Evolutionary conservation across 116 monocot genomes (phyloP).

Genomic region (Trichopus zeylanicus): DNA sequence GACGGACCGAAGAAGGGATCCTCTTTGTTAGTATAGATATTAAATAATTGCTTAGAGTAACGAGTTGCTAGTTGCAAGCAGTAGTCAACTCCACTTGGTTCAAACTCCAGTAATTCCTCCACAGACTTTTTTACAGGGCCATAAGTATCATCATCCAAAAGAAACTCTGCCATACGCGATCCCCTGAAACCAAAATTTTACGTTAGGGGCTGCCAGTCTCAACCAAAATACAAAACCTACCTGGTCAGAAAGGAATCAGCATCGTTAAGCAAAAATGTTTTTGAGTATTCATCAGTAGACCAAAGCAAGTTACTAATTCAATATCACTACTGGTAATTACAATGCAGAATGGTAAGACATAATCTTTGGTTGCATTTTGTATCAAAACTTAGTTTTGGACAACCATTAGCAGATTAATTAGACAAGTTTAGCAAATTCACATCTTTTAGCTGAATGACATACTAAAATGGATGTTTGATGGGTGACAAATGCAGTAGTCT

Average conservation of each 20-base stretch:
- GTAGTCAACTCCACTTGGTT: constrained; percentile 8
- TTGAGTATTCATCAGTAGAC: too few relatives aligned
- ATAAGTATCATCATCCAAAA: constrained; percentile 14
- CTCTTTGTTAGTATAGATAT: constrained; percentile 21
- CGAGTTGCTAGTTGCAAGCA: constrained; percentile 4
- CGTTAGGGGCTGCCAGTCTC: not conserved
- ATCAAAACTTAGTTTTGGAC: too few relatives aligned
- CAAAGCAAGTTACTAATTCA: too few relatives aligned
- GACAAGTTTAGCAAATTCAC: too few relatives aligned
- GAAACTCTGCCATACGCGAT: constrained; percentile 18
- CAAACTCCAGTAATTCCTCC: constrained; percentile 14
- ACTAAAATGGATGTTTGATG: too few relatives aligned
- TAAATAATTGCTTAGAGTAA: constrained; percentile 23
- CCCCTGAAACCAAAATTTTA: constrained; percentile 11
- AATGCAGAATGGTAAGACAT: too few relatives aligned
- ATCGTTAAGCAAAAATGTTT: not conserved
- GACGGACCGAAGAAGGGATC: constrained; percentile 17
- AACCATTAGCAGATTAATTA: too few relatives aligned
- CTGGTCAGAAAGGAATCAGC: too few relatives aligned
- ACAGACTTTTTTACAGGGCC: constrained; percentile 19
- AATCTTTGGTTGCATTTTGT: too few relatives aligned
- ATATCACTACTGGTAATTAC: too few relatives aligned
- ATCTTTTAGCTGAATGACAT: too few relatives aligned
- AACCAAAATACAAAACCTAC: not conserved
- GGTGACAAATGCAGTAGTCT: too few relatives aligned